phyloP scores from a whole-genome alignment of 2,329 filamentous ascomycete species.

The Periconia digitata region DNA sequence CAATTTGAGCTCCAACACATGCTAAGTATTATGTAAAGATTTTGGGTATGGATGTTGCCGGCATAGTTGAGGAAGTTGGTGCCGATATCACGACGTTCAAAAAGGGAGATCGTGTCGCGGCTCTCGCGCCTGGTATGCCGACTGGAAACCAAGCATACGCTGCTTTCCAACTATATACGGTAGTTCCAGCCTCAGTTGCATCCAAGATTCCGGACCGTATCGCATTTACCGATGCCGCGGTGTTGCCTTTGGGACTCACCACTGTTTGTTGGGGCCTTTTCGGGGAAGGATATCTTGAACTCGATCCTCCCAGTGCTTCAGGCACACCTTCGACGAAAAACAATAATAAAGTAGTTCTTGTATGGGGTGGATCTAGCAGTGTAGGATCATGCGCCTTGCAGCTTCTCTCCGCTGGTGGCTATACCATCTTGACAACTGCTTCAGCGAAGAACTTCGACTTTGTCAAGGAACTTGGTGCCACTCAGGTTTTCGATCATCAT shows the following conservation, averaged over 20 bases:
- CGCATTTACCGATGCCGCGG: conserved; percentile 36
- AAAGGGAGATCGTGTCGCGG: conserved; percentile 45
- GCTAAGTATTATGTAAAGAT: conserved; percentile 31
- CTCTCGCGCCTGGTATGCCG: conserved; percentile 1
- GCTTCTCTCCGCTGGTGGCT: conserved; percentile 38
- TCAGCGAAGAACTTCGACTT: conserved; percentile 50
- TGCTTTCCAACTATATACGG: conserved; percentile 29
- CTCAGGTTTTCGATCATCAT: conserved; percentile 52
- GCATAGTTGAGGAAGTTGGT: conserved; percentile 46
- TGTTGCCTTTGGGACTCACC: conserved; percentile 43
- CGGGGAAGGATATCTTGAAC: conserved; percentile 30
- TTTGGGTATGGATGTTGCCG: conserved; percentile 45
- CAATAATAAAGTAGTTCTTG: conserved; percentile 23
- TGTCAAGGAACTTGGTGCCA: conserved; percentile 48
- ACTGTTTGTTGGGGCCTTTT: conserved; percentile 45
- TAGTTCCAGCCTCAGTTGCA: conserved; percentile 16
- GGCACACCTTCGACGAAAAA: conserved; percentile 1
- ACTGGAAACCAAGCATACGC: conserved; percentile 4
- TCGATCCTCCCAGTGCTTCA: conserved; percentile 33
- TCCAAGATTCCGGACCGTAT: conserved; percentile 36
- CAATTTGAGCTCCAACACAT: not conserved
- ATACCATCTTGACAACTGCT: conserved; percentile 44
- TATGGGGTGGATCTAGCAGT: conserved; percentile 50
- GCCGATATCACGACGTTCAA: conserved; percentile 42
- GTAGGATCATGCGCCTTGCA: conserved; percentile 46